Evolutionary conservation across 129 eudicot species (phyloP).

Genomic region (Chrysanthemum makinoi): DNA sequence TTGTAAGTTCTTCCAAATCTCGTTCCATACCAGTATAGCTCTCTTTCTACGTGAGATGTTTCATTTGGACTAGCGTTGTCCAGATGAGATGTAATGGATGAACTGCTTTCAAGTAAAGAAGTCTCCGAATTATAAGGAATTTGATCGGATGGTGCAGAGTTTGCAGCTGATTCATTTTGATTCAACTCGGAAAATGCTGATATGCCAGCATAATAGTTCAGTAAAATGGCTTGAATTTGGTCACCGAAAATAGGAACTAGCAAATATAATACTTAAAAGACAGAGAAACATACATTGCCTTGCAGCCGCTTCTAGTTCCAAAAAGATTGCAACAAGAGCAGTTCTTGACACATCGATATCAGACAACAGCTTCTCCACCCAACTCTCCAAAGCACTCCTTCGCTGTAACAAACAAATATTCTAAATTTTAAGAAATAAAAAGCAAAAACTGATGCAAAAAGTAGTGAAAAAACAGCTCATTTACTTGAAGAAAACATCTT

Average conservation of each 20-base stretch:
- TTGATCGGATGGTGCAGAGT: slow-evolving; percentile 37
- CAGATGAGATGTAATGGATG: slow-evolving; percentile 41
- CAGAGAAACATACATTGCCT: slow-evolving; percentile 66
- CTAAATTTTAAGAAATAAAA: slow-evolving; percentile 3
- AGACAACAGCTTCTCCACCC: slow-evolving; percentile 70
- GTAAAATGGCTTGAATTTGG: background rate
- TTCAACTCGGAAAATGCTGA: slow-evolving; percentile 61
- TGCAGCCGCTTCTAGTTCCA: slow-evolving; percentile 90
- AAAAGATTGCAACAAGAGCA: slow-evolving; percentile 69
- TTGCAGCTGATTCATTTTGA: slow-evolving; percentile 34
- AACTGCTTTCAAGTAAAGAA: slow-evolving; percentile 29
- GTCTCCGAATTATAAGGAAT: slow-evolving; percentile 24
- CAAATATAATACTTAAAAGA: slow-evolving; percentile 5
- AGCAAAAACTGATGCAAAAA: background rate
- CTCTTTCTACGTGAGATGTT: slow-evolving; percentile 36
- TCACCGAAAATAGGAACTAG: background rate
- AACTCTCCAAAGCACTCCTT: slow-evolving; percentile 70
- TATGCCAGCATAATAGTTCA: slow-evolving; percentile 25
- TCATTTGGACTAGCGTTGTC: slow-evolving; percentile 18
- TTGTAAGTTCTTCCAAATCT: slow-evolving; percentile 73
- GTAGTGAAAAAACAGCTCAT: background rate
- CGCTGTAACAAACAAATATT: slow-evolving; percentile 51
- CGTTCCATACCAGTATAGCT: slow-evolving; percentile 48
- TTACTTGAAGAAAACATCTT: background rate
- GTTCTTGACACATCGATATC: slow-evolving; percentile 79